Percentiles rank a stretch among this genome's conserved stretches.
Evolutionary conservation across 192 early-diverging fungal genomes (phyloP).

Genomic region (Rhizoclosmatium globosum): DNA sequence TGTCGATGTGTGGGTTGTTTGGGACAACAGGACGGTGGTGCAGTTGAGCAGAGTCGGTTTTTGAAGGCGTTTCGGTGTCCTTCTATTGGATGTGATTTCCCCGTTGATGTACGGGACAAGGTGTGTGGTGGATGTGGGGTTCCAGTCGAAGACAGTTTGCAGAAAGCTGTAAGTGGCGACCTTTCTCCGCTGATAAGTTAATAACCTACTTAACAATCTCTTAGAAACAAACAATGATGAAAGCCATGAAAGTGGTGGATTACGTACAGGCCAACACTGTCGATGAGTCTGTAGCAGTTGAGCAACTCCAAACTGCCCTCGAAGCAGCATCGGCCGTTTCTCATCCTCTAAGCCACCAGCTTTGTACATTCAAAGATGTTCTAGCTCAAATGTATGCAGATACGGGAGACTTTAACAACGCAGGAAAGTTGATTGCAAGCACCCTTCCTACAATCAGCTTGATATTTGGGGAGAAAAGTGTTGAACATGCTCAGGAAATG

Average conservation of each 20-base stretch:
- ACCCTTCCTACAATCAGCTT: background rate
- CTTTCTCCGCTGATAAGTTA: too few species aligned
- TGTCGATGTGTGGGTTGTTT: background rate
- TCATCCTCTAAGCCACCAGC: background rate
- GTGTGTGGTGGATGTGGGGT: background rate
- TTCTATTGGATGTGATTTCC: background rate
- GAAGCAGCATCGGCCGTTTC: background rate
- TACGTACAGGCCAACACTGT: too few species aligned
- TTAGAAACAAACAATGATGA: too few species aligned
- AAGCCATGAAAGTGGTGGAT: too few species aligned
- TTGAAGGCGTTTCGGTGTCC: background rate
- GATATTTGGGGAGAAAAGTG: background rate
- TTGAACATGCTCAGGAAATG: conserved; percentile 13
- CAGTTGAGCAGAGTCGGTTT: background rate
- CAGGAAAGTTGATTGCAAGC: background rate
- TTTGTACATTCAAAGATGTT: background rate
- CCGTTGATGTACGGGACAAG: background rate
- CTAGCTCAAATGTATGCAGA: background rate
- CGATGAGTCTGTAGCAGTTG: too few species aligned
- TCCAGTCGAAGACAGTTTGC: too few species aligned
- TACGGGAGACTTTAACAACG: background rate
- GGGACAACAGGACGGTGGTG: too few species aligned
- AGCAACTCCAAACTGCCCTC: too few species aligned
- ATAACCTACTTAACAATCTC: too few species aligned
- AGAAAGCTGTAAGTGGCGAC: too few species aligned